Evolutionary conservation across 805 yeast species (phyloP), one percentile per base, ranked within the genome.

Genomic region (Wickerhamomyces bovis): DNA sequence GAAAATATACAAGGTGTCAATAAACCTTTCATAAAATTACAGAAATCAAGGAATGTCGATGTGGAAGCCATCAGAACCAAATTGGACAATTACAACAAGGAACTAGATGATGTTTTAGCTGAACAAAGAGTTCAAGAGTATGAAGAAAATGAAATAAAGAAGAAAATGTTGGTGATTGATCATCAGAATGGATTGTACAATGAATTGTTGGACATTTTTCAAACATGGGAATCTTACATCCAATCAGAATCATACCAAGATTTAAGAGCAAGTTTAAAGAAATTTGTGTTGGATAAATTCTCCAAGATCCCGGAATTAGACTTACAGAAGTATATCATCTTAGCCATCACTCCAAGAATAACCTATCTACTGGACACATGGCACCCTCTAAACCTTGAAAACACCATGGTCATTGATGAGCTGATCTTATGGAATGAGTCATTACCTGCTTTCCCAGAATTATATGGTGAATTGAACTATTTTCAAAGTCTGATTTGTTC

Each of bases 401-500:
- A 58, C 10, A 58, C 63, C 1, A 47, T 49, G 2, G 44, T 72
- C 12, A 50, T 65, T 0, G 69, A 64, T 19, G 49, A 52, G 4
- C 49, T 73, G 13, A n/a, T 49, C 0, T 48, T 48, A 3, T 66
- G 68, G 68, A 56, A 53, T n/a, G 42, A 46, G 0, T 22, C 58
- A 2, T 13, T 57, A 1, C 50, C 56, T 3, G 39, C 38, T 13
- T 11, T 36, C 6, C 46, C 41, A 2, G 42, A 45, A 3, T 15
- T 41, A 1, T 44, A 45, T 33, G 54, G 52, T 26, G 49, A 54
- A 46, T 39, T 54, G 20, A 45, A 59, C 49, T 44, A 51, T 49
- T 71, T 66, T 45, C 73, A 71, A 38, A 57, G 66, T 28, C 46
- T 73, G 49, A 50, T 76, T 13, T 53, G 62, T 16, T 49, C 54